phyloP scores from a whole-genome alignment of 805 yeast genomes.

The Wickerhamiella kazuoi region DNA sequence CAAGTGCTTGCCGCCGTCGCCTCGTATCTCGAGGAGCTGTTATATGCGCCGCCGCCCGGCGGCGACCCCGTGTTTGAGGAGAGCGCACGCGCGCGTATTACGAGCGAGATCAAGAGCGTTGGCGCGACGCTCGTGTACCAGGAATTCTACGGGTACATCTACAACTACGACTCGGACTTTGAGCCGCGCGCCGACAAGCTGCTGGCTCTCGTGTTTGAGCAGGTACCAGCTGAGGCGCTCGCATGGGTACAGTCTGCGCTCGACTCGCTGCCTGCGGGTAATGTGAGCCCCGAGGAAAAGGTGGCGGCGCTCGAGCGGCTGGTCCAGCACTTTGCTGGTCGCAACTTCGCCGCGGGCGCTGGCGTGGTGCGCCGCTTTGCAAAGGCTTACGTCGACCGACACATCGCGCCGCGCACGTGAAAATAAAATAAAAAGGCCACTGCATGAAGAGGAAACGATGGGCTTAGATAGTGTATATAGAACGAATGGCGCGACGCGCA shows the following conservation, averaged over 20 bases:
- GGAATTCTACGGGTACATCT: slow-evolving; percentile 52
- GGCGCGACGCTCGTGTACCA: slow-evolving; percentile 41
- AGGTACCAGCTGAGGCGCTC: slow-evolving; percentile 25
- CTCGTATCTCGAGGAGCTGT: slow-evolving; percentile 64
- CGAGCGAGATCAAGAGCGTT: slow-evolving; percentile 21
- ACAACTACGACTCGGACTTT: slow-evolving; percentile 36
- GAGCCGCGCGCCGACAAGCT: slow-evolving; percentile 9
- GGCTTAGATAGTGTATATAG: no score
- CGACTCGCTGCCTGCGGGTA: slow-evolving; percentile 38
- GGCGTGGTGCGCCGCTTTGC: slow-evolving; percentile 54
- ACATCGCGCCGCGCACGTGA: slow-evolving; percentile 9
- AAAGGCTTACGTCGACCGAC: slow-evolving; percentile 20
- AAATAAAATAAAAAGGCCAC: slow-evolving; percentile 1
- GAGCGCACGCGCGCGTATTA: slow-evolving; percentile 21
- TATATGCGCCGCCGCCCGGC: slow-evolving; percentile 35
- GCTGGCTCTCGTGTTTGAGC: slow-evolving; percentile 17
- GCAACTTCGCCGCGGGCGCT: slow-evolving; percentile 59
- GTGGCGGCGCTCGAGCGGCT: slow-evolving; percentile 32
- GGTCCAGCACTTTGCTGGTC: slow-evolving; percentile 26
- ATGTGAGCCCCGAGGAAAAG: slow-evolving; percentile 52
- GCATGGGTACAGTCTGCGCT: slow-evolving; percentile 49
- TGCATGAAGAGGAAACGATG: no score
- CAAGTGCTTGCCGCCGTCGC: slow-evolving; percentile 55
- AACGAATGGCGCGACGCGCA: no score
- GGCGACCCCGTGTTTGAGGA: slow-evolving; percentile 30